phyloP scores from a whole-genome alignment of 306 rosid species.

The Vachellia pachyceras region DNA sequence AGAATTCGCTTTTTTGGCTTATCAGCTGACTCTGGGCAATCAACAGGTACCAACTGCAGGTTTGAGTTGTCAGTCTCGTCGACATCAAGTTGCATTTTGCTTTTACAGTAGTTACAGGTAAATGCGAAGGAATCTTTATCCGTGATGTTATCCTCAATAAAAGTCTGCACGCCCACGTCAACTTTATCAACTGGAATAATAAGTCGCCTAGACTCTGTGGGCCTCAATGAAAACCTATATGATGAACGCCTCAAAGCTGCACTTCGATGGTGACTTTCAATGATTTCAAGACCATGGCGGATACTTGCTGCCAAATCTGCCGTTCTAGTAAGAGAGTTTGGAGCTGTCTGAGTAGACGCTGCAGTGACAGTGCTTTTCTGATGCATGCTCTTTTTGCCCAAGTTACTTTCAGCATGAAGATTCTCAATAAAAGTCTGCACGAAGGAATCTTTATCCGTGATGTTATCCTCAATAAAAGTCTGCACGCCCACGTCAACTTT shows the following conservation, averaged over 20 bases:
- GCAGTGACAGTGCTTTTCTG: conserved; percentile 45
- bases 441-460: too few relatives aligned
- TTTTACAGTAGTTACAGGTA: conserved; percentile 74
- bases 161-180: too few relatives aligned
- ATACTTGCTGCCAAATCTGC: conserved; percentile 91
- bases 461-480: too few relatives aligned
- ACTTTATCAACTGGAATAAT: background rate
- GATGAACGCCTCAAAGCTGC: conserved; percentile 75
- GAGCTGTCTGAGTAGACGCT: conserved; percentile 53
- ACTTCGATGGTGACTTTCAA: conserved; percentile 66
- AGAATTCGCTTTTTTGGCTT: conserved; percentile 78
- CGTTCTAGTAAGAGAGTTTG: conserved; percentile 55
- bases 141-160: too few relatives aligned
- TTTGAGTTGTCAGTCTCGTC: conserved; percentile 59
- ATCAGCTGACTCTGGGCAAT: conserved; percentile 65
- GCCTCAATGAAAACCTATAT: conserved; percentile 71
- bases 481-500: too few relatives aligned
- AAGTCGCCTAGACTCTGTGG: conserved; percentile 61
- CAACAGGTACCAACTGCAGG: conserved; percentile 75
- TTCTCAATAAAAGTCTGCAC: too few relatives aligned
- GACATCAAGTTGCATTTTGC: conserved; percentile 57
- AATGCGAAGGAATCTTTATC: conserved; percentile 21
- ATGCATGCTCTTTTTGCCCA: conserved; percentile 43
- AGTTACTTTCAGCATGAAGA: conserved; percentile 45
- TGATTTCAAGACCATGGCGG: conserved; percentile 85